These are phyloP conservation scores for Exidia glandulosa DNA, from an alignment of 768 basidiomycete species.

Conservation along the genomic window DNA sequence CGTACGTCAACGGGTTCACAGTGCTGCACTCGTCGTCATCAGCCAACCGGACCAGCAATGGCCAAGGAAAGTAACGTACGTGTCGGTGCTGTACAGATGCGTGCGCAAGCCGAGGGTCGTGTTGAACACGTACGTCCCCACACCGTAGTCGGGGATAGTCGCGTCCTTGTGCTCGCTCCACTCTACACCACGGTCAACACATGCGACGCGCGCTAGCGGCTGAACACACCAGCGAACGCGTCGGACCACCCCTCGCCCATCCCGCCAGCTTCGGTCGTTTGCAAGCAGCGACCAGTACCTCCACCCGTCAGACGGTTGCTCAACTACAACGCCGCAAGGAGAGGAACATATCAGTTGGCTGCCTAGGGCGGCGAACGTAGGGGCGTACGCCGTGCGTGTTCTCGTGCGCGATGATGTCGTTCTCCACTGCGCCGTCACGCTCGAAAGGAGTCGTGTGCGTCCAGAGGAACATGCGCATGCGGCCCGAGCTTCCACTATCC, in stretches of 20 bases:
- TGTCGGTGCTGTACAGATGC: constrained; percentile 47
- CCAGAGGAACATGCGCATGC: constrained; percentile 31
- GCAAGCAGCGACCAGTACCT: constrained; percentile 47
- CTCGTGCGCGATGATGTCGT: constrained; percentile 44
- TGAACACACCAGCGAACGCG: background rate
- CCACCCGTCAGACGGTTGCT: constrained; percentile 42
- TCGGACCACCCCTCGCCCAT: constrained; percentile 55
- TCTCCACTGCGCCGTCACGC: constrained; percentile 55
- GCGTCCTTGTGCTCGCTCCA: constrained; percentile 30
- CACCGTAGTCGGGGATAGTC: constrained; percentile 22
- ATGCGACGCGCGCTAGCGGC: background rate
- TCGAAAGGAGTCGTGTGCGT: constrained; percentile 27
- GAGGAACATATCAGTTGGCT: background rate
- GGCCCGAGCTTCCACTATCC: constrained; percentile 26
- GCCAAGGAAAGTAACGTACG: constrained; percentile 21
- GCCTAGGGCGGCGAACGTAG: background rate
- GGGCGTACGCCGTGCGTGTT: constrained; percentile 24
- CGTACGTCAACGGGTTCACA: constrained; percentile 37
- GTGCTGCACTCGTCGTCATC: background rate
- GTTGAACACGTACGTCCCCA: constrained; percentile 46
- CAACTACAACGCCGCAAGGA: constrained; percentile 7
- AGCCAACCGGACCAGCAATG: constrained; percentile 1
- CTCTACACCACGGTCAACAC: background rate
- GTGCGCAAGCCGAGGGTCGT: constrained; percentile 39
- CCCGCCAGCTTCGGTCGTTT: constrained; percentile 51